Evolutionary conservation across 768 basidiomycete species (phyloP).

Genomic region (Boletus subcaerulescens): DNA sequence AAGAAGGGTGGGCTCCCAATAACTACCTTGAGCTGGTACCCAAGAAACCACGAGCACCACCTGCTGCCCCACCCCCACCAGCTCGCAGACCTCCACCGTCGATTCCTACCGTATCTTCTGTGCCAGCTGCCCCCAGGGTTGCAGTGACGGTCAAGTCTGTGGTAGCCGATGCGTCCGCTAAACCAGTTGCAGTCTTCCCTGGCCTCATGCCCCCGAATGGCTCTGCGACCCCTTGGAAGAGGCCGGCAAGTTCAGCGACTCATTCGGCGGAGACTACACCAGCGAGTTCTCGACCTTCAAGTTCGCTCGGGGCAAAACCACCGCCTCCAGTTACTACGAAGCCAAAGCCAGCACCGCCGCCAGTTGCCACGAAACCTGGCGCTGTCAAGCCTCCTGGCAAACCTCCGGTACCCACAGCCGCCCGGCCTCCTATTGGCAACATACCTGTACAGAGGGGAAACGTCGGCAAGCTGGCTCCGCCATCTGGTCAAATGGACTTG

Average conservation of each 20-base stretch:
- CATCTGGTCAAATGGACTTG: conserved; percentile 70
- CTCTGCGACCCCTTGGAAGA: conserved; percentile 74
- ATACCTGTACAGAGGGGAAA: conserved; percentile 39
- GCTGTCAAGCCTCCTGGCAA: conserved; percentile 51
- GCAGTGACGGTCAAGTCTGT: conserved; percentile 42
- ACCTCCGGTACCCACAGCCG: conserved; percentile 59
- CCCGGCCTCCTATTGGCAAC: conserved; percentile 42
- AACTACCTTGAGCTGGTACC: conserved; percentile 87
- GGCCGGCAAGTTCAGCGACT: conserved; percentile 36
- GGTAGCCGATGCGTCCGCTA: conserved; percentile 60
- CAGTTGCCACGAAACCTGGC: conserved; percentile 52
- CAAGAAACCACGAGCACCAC: conserved; percentile 58
- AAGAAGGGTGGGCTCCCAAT: conserved; percentile 93
- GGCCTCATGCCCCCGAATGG: conserved; percentile 70
- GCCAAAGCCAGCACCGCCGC: conserved; percentile 60
- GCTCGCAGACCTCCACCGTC: conserved; percentile 44
- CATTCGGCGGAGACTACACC: conserved; percentile 39
- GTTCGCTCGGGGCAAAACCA: conserved; percentile 46
- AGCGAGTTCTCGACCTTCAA: conserved; percentile 49
- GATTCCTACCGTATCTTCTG: conserved; percentile 35
- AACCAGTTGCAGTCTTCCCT: conserved; percentile 80
- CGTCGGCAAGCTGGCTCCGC: conserved; percentile 41
- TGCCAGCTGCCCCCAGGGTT: conserved; percentile 34
- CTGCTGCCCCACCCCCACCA: conserved; percentile 72
- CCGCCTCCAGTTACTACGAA: conserved; percentile 64